Conservation (phyloP, 2,329 filamentous ascomycete species). For the Fusarium globosum region DNA sequence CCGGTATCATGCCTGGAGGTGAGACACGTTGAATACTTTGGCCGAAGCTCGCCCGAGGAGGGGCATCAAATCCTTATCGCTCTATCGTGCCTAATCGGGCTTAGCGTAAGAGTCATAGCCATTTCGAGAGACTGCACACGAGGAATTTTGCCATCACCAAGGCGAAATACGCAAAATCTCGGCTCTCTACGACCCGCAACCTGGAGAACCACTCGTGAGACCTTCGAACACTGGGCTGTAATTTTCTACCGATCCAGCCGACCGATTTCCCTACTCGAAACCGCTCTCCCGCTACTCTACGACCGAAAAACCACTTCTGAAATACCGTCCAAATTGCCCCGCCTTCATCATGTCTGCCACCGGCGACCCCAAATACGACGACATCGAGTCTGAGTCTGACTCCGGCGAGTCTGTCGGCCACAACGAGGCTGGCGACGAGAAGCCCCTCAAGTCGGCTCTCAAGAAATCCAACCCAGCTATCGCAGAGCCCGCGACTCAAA, state of each 20-base stretch:
- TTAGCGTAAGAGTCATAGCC: conserved; percentile 55
- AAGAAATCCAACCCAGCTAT: conserved; percentile 75
- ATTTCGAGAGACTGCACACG: conserved; percentile 52
- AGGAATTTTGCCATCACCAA: conserved; percentile 56
- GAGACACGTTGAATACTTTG: background rate
- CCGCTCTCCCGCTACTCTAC: conserved; percentile 20
- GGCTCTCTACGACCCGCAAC: conserved; percentile 34
- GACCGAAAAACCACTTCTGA: conserved; percentile 39
- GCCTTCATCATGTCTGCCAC: conserved; percentile 63
- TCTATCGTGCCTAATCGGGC: conserved; percentile 51
- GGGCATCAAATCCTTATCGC: conserved; percentile 53
- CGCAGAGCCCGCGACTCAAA: conserved; percentile 65
- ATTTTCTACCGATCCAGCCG: conserved; percentile 38
- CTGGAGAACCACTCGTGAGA: conserved; percentile 29
- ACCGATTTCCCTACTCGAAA: conserved; percentile 26
- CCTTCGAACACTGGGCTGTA: conserved; percentile 42
- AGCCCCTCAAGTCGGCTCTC: conserved; percentile 84
- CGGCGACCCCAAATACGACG: conserved; percentile 74
- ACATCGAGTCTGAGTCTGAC: conserved; percentile 78
- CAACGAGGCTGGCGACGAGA: conserved; percentile 69
- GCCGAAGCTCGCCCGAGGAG: conserved; percentile 49
- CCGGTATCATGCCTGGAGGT: background rate
- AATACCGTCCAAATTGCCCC: conserved; percentile 45
- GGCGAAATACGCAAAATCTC: conserved; percentile 49
- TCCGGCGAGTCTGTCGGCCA: conserved; percentile 73